These are phyloP conservation scores for Xylaria grammica DNA, from an alignment of 495 filamentous ascomycete genomes.

Conservation along the genomic window DNA sequence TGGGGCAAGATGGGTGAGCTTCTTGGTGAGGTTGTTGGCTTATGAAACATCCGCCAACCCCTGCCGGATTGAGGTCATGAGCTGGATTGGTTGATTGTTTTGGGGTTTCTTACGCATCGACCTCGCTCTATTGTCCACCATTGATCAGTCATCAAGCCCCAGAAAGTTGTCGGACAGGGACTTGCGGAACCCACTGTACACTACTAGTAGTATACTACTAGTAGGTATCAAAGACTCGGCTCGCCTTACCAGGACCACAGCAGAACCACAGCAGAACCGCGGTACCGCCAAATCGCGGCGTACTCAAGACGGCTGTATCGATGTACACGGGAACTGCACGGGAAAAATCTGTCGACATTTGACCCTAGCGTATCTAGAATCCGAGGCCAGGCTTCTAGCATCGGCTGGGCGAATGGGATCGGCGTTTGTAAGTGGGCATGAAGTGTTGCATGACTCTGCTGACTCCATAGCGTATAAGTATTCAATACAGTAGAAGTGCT, in stretches of 20 bases:
- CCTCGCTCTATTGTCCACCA: neutral
- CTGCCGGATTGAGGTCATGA: neutral
- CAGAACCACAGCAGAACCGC: no score
- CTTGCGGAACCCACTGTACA: neutral
- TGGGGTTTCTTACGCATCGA: neutral
- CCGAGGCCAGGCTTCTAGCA: neutral
- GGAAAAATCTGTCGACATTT: neutral
- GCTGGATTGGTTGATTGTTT: conserved; percentile 8
- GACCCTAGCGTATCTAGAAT: neutral
- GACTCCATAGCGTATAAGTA: conserved; percentile 6
- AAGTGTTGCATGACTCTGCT: conserved; percentile 19
- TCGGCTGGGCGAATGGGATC: conserved; percentile 2
- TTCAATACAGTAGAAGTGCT: neutral
- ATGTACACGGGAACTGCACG: neutral
- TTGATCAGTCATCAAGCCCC: conserved; percentile 6
- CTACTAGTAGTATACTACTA: neutral
- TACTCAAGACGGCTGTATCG: neutral
- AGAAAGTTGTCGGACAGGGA: neutral
- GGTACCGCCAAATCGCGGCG: neutral
- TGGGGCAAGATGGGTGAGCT: conserved; percentile 5
- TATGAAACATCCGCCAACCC: conserved; percentile 16
- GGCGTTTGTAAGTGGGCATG: conserved; percentile 7
- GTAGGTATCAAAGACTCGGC: no score
- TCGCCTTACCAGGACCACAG: no score
- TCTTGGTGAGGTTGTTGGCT: neutral